Percentiles rank a stretch among this genome's conserved stretches.
Conservation (phyloP, 2,329 filamentous ascomycete genomes). For the Colletotrichum echinochloae region DNA sequence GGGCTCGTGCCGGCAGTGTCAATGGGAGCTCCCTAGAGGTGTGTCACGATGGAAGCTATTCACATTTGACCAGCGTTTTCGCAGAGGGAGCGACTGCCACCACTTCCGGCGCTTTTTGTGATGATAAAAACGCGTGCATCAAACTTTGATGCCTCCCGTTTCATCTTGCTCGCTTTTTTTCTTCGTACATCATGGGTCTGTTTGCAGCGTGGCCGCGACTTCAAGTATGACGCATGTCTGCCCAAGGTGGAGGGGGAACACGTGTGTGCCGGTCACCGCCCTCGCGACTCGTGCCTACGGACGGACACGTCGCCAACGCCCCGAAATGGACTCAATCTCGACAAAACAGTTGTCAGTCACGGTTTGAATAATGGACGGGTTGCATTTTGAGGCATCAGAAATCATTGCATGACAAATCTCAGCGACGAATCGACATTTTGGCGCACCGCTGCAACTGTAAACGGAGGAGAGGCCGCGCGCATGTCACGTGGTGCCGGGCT, state of each 20-base stretch:
- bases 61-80: conserved; percentile 8
- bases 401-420: no score
- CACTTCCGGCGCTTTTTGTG: background rate
- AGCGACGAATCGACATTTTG: no score
- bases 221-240: conserved; percentile 31
- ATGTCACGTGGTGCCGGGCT: conserved; percentile 12
- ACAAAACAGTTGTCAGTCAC: background rate
- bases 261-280: conserved; percentile 29
- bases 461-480: background rate
- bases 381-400: no score
- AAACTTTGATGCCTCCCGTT: background rate
- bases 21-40: no score
- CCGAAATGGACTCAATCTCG: background rate
- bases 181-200: background rate
- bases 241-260: conserved; percentile 41
- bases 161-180: background rate
- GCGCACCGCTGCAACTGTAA: background rate
- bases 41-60: conserved; percentile 34
- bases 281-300: conserved; percentile 6
- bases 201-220: background rate
- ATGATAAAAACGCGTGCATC: background rate
- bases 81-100: background rate
- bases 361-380: background rate
- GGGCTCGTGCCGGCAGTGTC: background rate
- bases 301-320: conserved; percentile 5